phyloP scores from a whole-genome alignment of 345 rosid genomes.

The Camelina laxa region DNA sequence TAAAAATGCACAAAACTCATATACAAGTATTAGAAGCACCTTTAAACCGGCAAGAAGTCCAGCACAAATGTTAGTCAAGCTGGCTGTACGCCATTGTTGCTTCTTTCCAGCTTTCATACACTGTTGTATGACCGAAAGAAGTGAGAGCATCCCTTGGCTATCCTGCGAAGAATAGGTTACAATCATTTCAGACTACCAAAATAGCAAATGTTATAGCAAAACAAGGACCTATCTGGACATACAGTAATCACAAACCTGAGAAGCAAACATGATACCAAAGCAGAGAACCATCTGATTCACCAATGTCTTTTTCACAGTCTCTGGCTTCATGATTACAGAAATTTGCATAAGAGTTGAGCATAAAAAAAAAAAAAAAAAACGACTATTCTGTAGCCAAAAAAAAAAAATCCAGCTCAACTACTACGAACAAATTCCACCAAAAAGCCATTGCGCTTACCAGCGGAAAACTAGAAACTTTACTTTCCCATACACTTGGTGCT shows the following conservation, averaged over 20 bases:
- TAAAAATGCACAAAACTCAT: slow-evolving; percentile 25
- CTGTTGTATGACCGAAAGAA: slow-evolving; percentile 77
- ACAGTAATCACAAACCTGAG: slow-evolving; percentile 61
- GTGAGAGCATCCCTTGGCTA: slow-evolving; percentile 70
- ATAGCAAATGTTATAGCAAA: slow-evolving; percentile 16
- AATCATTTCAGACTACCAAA: slow-evolving; percentile 31
- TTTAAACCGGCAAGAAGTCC: slow-evolving; percentile 86
- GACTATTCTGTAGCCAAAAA: slow-evolving; percentile 22
- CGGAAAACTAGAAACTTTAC: slow-evolving; percentile 83
- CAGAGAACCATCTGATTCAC: slow-evolving; percentile 97
- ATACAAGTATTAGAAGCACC: slow-evolving; percentile 52
- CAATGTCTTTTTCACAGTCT: slow-evolving; percentile 82
- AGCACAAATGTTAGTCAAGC: slow-evolving; percentile 86
- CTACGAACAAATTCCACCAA: slow-evolving; percentile 7
- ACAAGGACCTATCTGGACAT: slow-evolving; percentile 35
- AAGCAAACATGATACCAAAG: slow-evolving; percentile 90
- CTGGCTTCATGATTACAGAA: slow-evolving; percentile 69
- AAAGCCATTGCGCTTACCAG: slow-evolving; percentile 54
- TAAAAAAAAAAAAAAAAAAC: slow-evolving; percentile 10
- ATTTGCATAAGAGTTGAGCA: slow-evolving; percentile 28
- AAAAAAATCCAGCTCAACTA: slow-evolving; percentile 16
- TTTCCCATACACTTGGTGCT: slow-evolving; percentile 91
- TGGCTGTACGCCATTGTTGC: slow-evolving; percentile 84
- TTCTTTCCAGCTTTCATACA: slow-evolving; percentile 83
- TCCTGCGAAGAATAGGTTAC: slow-evolving; percentile 57